Evolutionary conservation across 164 flowering plant species (phyloP).

Genomic region (Magnolia sinica): DNA sequence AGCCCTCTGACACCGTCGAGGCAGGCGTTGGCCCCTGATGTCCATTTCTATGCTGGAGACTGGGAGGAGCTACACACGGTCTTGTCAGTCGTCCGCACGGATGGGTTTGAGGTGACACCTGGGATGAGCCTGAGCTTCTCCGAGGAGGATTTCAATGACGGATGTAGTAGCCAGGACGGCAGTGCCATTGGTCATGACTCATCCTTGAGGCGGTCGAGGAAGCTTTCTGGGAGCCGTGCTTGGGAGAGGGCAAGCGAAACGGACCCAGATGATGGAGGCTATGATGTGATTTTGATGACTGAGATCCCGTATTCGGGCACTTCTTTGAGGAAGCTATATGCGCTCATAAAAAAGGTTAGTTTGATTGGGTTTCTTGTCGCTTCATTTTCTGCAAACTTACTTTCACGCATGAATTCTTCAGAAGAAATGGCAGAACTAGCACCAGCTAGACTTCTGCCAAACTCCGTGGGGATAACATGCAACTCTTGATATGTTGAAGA

Average conservation of each 20-base stretch:
- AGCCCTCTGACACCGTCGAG: conserved; percentile 86
- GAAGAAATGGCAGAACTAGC: background rate
- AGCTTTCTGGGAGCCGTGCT: conserved; percentile 91
- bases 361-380: conserved; percentile 11
- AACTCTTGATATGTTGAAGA: background rate
- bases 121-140: conserved; percentile 71
- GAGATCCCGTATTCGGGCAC: conserved; percentile 68
- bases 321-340: conserved; percentile 69
- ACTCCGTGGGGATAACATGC: background rate
- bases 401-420: background rate
- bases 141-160: conserved; percentile 89
- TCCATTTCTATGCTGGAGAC: conserved; percentile 87
- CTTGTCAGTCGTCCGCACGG: conserved; percentile 58
- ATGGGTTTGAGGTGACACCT: conserved; percentile 43
- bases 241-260: conserved; percentile 84
- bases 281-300: conserved; percentile 81
- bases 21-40: conserved; percentile 56
- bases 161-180: conserved; percentile 84
- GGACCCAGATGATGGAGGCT: conserved; percentile 69
- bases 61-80: conserved; percentile 88
- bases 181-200: conserved; percentile 61
- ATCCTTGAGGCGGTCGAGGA: conserved; percentile 73
- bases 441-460: too few relatives aligned
- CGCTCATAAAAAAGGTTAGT: conserved; percentile 71
- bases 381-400: background rate